Conservation (phyloP, 2,329 filamentous ascomycete species). For the Hymenoscyphus fraxineus region DNA sequence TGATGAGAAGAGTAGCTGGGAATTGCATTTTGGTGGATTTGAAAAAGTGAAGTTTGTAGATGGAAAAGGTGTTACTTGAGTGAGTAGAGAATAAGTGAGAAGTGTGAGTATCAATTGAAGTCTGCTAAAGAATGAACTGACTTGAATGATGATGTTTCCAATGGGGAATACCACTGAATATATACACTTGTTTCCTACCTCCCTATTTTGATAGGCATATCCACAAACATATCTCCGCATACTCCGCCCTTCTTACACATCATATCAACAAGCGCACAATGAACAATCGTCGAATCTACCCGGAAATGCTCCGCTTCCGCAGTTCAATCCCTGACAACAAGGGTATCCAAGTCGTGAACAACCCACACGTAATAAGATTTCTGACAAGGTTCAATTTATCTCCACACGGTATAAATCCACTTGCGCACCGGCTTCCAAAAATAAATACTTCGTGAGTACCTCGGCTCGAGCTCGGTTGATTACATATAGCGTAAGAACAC, state of each 20-base stretch:
- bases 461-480: too few species aligned
- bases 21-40: slow-evolving; percentile 16
- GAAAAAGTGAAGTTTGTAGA: neutral
- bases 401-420: too few species aligned
- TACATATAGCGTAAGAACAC: too few species aligned
- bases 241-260: neutral
- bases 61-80: neutral
- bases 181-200: neutral
- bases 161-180: neutral
- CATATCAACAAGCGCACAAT: too few species aligned
- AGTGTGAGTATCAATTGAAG: neutral
- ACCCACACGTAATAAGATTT: too few species aligned
- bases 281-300: too few species aligned
- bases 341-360: too few species aligned
- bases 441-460: too few species aligned
- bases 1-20: slow-evolving; percentile 11
- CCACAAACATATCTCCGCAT: neutral
- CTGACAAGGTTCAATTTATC: too few species aligned
- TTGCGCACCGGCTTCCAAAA: too few species aligned
- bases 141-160: neutral
- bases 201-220: neutral
- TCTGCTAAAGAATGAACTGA: neutral
- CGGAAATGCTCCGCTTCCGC: too few species aligned
- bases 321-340: too few species aligned
- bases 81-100: neutral